phyloP scores from a whole-genome alignment of 805 yeast species.

The Kluyveromyces nonfermentans region DNA sequence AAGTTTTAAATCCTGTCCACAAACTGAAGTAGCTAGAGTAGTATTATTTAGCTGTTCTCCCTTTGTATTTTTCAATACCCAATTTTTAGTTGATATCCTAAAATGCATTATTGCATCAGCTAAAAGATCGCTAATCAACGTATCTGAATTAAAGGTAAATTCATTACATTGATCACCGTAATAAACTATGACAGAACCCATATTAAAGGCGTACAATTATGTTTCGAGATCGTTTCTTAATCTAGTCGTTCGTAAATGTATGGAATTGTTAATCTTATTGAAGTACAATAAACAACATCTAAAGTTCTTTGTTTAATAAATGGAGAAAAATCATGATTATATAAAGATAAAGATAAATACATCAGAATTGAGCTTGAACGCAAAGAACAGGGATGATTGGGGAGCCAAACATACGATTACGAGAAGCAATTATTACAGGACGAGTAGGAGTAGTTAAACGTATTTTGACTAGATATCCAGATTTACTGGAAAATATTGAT shows the following conservation, averaged over 20 bases:
- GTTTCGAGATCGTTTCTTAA: not conserved
- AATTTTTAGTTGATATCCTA: not conserved
- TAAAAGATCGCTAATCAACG: not conserved
- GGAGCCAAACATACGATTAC: slow-evolving; percentile 57
- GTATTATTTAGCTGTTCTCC: not conserved
- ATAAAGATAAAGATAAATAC: not conserved
- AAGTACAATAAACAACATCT: not conserved
- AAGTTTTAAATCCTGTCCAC: not conserved
- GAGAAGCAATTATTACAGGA: slow-evolving; percentile 57
- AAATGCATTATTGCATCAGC: not conserved
- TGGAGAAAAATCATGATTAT: too few species aligned
- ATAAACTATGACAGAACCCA: not conserved
- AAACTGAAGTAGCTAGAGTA: not conserved
- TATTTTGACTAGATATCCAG: slow-evolving; percentile 58
- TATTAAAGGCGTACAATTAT: not conserved
- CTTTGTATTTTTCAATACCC: not conserved
- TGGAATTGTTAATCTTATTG: not conserved
- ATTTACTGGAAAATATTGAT: slow-evolving; percentile 58
- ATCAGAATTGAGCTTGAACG: not conserved
- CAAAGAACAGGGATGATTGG: slow-evolving; percentile 13
- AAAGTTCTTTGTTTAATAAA: too few species aligned
- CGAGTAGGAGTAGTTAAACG: slow-evolving; percentile 55
- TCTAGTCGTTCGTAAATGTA: not conserved
- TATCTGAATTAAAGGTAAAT: not conserved
- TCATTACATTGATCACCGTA: not conserved